Base-by-base conservation (phyloP, 805 yeast genomes). In the Zygoascus tannicola region DNA sequence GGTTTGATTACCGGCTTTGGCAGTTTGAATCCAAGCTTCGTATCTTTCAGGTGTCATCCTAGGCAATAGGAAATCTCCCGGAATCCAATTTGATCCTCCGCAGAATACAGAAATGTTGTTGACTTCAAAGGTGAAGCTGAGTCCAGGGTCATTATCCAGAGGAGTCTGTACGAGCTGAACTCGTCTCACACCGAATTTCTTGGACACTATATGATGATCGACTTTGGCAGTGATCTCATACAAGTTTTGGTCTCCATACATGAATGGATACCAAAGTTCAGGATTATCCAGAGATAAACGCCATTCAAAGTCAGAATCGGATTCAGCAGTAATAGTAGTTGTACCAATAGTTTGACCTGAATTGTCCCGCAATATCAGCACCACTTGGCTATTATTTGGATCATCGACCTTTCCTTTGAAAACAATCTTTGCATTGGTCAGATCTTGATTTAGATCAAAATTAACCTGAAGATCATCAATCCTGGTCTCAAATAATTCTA, bases 71-170 rank as follows among this genome's bases (percentile, higher is more conserved):
- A 67, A 63, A 49, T 70, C 72, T 2, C 63, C 66, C 0, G 75
- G 76, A 38, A 71, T 71, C 75, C 75, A 70, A 50, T 69, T 64
- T 10, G 72, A 66, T 0, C 76, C 75, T 21, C 55, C 54, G 34
- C 56, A 46, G 45, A 59, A 71, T 3, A 68, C 51, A 4, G 71
- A 66, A 5, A 61, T 47, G 38, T 58, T 53, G 50, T 71, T 71
- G 39, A 71, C 56, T 34, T 52, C 59, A 55, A 71, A 69, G 44
- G 62, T 68, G 50, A 71, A 71, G 15, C 63, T 56, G 3, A 62
- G 51, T 0, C 75, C 75, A 39, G 57, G 57, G 4, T 56, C 59
- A 3, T 40, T 28, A 5, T 19, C 33, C 15, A 60, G 49, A 3
- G 55, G 48, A 26, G 65, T 59, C 48, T 73, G 68, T 26, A 70